A percentile compares a stretch with the other conserved stretches of the same genome.
Conservation (phyloP, 129 eudicot genomes). For the Flaveria linearis region DNA sequence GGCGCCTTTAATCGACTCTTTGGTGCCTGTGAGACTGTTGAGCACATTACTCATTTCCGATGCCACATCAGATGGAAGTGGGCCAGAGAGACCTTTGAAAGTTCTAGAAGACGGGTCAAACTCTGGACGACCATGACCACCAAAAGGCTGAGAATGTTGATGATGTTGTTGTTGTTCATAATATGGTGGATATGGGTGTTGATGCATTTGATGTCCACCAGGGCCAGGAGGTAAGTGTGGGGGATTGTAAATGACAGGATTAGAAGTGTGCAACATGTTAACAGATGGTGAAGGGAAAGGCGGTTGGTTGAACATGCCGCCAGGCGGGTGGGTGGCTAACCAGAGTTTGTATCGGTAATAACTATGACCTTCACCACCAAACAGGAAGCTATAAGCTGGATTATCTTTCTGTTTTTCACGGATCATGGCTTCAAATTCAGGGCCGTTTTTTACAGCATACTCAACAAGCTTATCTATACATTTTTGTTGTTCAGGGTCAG, state of each 20-base stretch:
- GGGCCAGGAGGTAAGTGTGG: slow-evolving; percentile 55
- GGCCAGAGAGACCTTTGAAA: slow-evolving; percentile 73
- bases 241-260: slow-evolving; percentile 64
- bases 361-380: slow-evolving; percentile 93
- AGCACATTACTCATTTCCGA: slow-evolving; percentile 84
- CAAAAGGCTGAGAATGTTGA: slow-evolving; percentile 67
- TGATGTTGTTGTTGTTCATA: slow-evolving; percentile 80
- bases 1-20: slow-evolving; percentile 94
- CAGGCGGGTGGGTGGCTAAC: slow-evolving; percentile 61
- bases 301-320: slow-evolving; percentile 54
- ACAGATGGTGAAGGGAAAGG: slow-evolving; percentile 60
- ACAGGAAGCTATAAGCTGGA: slow-evolving; percentile 84
- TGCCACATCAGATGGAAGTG: slow-evolving; percentile 94
- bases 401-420: slow-evolving; percentile 87
- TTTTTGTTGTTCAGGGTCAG: slow-evolving; percentile 90
- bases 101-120: slow-evolving; percentile 67
- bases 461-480: slow-evolving; percentile 93
- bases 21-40: slow-evolving; percentile 82
- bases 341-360: slow-evolving; percentile 87
- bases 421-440: slow-evolving; percentile 95
- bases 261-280: slow-evolving; percentile 61
- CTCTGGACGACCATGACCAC: slow-evolving; percentile 69
- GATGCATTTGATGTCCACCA: slow-evolving; percentile 67
- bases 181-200: slow-evolving; percentile 71
- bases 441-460: slow-evolving; percentile 88